Percentiles rank a stretch among this genome's conserved stretches.
These are phyloP conservation scores for Eimeria acervulina DNA, from an alignment of 169 alveolate genomes.

Conservation along the genomic window DNA sequence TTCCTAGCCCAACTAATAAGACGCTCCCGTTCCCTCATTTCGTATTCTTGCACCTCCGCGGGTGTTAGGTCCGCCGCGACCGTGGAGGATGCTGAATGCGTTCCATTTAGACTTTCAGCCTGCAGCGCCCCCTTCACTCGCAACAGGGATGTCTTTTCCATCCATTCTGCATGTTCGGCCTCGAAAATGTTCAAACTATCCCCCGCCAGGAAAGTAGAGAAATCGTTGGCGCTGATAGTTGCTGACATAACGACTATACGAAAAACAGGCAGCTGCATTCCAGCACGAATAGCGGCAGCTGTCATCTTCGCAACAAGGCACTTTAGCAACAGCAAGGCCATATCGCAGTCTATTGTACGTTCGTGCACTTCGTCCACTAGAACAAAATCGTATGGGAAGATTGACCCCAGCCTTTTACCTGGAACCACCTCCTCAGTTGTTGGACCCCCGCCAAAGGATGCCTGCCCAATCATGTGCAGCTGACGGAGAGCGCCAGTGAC, in stretches of 20 bases:
- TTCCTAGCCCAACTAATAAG: slow-evolving; percentile 40
- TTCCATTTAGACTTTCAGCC: not conserved
- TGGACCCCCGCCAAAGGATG: not conserved
- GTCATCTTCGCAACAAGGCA: slow-evolving; percentile 30
- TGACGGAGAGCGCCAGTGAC: slow-evolving; percentile 44
- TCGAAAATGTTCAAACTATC: slow-evolving; percentile 33
- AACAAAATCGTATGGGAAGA: slow-evolving; percentile 47
- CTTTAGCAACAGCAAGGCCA: slow-evolving; percentile 46
- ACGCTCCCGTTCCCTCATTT: slow-evolving; percentile 34
- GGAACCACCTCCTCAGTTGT: not conserved
- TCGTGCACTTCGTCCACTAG: slow-evolving; percentile 60
- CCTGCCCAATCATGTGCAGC: not conserved
- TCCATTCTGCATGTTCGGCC: slow-evolving; percentile 40
- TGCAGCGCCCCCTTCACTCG: slow-evolving; percentile 5
- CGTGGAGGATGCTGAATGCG: not conserved
- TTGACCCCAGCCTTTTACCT: not conserved
- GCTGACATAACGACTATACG: slow-evolving; percentile 59
- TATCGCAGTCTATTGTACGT: slow-evolving; percentile 40
- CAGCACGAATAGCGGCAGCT: slow-evolving; percentile 26
- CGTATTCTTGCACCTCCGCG: not conserved
- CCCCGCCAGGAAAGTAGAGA: slow-evolving; percentile 43
- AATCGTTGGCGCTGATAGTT: slow-evolving; percentile 36
- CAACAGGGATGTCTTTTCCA: slow-evolving; percentile 7
- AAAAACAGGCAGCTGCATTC: slow-evolving; percentile 29
- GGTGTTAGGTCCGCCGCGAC: not conserved